Base-by-base conservation (phyloP, 2,329 filamentous ascomycete species). In the Scolecobasidium constrictum region DNA sequence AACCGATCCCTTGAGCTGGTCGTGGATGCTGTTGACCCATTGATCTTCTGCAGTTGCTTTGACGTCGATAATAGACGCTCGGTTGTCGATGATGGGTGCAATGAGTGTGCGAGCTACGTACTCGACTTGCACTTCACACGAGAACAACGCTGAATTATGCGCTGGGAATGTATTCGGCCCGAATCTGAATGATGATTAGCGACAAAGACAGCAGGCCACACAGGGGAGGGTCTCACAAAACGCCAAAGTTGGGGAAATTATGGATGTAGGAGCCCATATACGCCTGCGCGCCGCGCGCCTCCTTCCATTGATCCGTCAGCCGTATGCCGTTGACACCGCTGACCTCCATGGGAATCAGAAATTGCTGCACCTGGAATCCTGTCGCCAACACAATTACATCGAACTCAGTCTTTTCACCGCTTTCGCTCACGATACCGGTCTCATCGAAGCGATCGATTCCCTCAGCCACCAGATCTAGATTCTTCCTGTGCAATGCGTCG, bases 231-330 rank as follows among this genome's bases (percentile, higher is more conserved):
- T 9, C 26, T 31, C n/a, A 31, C 0, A 81, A 56, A 43, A 79
- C 64, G 58, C 81, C 81, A 51, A 81, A 75, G 52, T 81, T 82
- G 2, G 78, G 78, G 51, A 78, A 80, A 0, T 70, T 71, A 48
- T 72, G 71, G 56, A 81, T 60, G 2, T 69, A 66, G 2, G 69
- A 69, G 17, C 70, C 71, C 42, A 75, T 69, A 53, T 83, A 83
- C 1, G 77, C 78, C 46, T 72, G 73, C 0, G 73, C 61, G 0
- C 78, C 78, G n/a, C 74, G 75, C 41, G 71, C 66, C 18, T 66
- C 61, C 1, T 70, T 16, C 35, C 17, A 37, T 15, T 31, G 26
- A 7, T 31, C 26, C 9, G 9, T 7, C 26, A 31, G n/a, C 9
- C n/a, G 9, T 7, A 31, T 31, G 26, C n/a, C n/a, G n/a, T 31